phyloP scores from a whole-genome alignment of 208 protist genomes.

The Acanthamoeba triangularis region DNA sequence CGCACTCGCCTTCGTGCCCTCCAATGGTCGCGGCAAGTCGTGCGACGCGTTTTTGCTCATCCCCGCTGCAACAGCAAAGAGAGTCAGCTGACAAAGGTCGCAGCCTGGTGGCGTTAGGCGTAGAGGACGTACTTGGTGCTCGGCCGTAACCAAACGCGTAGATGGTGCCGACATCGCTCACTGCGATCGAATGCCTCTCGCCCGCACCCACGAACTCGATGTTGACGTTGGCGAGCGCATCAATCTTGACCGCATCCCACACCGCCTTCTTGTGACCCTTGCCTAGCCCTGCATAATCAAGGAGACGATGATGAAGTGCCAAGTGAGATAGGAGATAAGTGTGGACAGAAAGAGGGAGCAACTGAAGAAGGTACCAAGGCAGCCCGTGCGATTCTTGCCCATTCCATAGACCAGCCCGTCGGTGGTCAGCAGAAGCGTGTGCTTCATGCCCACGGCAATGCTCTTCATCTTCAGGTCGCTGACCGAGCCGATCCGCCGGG shows the following conservation, averaged over 20 bases:
- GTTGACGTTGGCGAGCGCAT: neutral
- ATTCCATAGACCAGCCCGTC: neutral
- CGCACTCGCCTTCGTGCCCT: neutral
- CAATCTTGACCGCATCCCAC: neutral
- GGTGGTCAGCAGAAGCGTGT: slow-evolving; percentile 30
- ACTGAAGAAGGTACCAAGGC: neutral
- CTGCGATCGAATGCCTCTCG: neutral
- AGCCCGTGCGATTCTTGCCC: slow-evolving; percentile 2
- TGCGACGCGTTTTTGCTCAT: neutral
- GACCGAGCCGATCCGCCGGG: neutral
- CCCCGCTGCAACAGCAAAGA: neutral
- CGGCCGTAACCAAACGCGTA: neutral
- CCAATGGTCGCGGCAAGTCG: slow-evolving; percentile 7
- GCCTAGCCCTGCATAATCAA: neutral
- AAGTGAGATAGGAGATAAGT: neutral
- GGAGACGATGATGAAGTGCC: neutral
- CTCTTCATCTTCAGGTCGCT: neutral
- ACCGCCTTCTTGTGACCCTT: slow-evolving; percentile 12
- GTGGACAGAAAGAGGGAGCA: neutral
- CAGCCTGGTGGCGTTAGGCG: neutral
- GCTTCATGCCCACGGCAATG: slow-evolving; percentile 30
- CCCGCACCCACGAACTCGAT: neutral
- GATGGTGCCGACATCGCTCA: neutral
- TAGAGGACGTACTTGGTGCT: neutral
- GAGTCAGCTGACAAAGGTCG: neutral